Conservation (phyloP, 495 filamentous ascomycete species). For the Jackrogersella minutella region DNA sequence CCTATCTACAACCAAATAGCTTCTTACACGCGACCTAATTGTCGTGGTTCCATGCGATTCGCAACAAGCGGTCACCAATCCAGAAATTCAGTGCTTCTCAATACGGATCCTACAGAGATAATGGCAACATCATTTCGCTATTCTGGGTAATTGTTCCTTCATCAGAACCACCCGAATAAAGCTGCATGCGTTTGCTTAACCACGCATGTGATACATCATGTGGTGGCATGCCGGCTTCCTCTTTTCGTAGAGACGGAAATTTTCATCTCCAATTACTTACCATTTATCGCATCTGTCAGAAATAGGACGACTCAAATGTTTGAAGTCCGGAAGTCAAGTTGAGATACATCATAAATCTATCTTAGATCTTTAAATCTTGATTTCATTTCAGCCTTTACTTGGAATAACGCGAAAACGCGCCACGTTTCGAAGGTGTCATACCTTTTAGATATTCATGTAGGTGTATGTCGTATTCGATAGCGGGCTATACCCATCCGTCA, state of each 20-base stretch:
- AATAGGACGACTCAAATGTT: not conserved
- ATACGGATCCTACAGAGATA: constrained; percentile 21
- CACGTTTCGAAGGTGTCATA: not conserved
- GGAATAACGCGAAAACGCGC: not conserved
- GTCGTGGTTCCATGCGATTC: constrained; percentile 40
- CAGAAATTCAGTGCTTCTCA: constrained; percentile 3
- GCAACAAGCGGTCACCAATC: constrained; percentile 41
- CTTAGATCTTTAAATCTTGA: not conserved
- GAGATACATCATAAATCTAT: not conserved
- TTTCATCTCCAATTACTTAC: not conserved
- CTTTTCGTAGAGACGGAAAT: not conserved
- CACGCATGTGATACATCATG: constrained; percentile 1
- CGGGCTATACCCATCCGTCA: constrained; percentile 33
- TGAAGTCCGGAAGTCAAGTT: not conserved
- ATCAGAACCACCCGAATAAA: constrained; percentile 18
- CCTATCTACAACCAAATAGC: constrained; percentile 38
- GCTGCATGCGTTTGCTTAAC: constrained; percentile 6
- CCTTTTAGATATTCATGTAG: not conserved
- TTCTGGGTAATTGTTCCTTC: constrained; percentile 14
- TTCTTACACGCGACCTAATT: constrained; percentile 35
- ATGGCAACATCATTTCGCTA: constrained; percentile 9
- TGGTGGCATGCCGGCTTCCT: constrained; percentile 2
- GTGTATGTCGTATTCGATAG: constrained; percentile 24
- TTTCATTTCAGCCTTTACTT: constrained; percentile 7
- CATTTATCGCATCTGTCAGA: not conserved